Percentiles rank a stretch among this genome's conserved stretches.
phyloP scores from a whole-genome alignment of 305 asterid species.

The Petunia hybrid region DNA sequence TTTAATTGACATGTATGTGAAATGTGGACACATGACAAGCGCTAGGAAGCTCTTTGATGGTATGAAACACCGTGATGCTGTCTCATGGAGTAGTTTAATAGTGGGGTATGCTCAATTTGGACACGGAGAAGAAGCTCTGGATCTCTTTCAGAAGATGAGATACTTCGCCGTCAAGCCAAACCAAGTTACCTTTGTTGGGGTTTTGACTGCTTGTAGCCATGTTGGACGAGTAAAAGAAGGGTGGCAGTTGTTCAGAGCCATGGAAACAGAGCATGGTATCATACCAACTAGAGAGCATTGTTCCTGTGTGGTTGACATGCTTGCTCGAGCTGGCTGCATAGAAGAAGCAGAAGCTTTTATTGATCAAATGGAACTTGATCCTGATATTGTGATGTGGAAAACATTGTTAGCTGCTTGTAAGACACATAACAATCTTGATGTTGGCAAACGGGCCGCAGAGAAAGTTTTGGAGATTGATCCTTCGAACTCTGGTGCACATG shows the following conservation, averaged over 20 bases:
- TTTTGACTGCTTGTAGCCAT: constrained; percentile 80
- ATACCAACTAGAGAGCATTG: constrained; percentile 69
- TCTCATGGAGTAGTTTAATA: constrained; percentile 74
- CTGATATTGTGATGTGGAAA: constrained; percentile 76
- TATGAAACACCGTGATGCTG: constrained; percentile 54
- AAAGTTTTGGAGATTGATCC: constrained; percentile 64
- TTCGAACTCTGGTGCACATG: constrained; percentile 59
- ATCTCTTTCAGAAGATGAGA: constrained; percentile 61
- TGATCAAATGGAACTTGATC: constrained; percentile 47
- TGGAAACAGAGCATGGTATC: constrained; percentile 65
- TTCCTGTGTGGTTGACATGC: constrained; percentile 71
- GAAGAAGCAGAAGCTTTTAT: constrained; percentile 73
- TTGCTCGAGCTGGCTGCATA: constrained; percentile 68
- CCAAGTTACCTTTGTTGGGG: constrained; percentile 75
- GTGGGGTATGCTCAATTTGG: constrained; percentile 81
- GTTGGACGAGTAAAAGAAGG: constrained; percentile 80
- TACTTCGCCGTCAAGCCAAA: constrained; percentile 61
- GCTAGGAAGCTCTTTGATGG: constrained; percentile 59
- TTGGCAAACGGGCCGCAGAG: constrained; percentile 67
- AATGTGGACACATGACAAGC: constrained; percentile 66
- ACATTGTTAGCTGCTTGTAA: constrained; percentile 67
- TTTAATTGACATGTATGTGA: constrained; percentile 71
- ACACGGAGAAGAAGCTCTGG: constrained; percentile 61
- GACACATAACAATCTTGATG: constrained; percentile 54
- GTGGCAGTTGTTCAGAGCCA: constrained; percentile 56